Conservation (phyloP, 345 rosid species). For the Xanthoceras sorbifolium region DNA sequence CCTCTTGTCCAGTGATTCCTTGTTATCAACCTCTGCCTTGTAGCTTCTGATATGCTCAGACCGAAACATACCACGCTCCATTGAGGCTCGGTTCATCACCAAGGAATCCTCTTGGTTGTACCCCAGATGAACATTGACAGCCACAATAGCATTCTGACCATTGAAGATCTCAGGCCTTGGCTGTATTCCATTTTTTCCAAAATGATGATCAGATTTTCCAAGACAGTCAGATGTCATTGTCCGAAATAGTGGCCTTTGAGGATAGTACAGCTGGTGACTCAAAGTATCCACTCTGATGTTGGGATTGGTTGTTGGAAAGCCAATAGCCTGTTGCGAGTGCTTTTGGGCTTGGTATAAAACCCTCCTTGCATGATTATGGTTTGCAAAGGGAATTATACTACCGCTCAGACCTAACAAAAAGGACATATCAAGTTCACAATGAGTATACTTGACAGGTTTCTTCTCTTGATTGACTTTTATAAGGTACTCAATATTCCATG, state of each 20-base stretch:
- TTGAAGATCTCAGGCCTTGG: conserved; percentile 67
- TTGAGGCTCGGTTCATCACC: conserved; percentile 89
- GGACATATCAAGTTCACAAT: conserved; percentile 85
- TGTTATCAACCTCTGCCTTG: conserved; percentile 85
- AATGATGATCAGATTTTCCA: conserved; percentile 45
- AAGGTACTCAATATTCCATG: conserved; percentile 70
- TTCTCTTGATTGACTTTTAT: conserved; percentile 38
- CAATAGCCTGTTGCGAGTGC: conserved; percentile 90
- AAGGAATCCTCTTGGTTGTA: conserved; percentile 94
- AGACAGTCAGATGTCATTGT: conserved; percentile 77
- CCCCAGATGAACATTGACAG: conserved; percentile 89
- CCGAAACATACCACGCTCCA: conserved; percentile 91
- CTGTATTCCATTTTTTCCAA: conserved; percentile 35
- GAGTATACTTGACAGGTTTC: conserved; percentile 50
- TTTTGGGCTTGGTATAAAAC: conserved; percentile 90
- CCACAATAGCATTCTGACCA: conserved; percentile 95
- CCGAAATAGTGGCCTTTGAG: conserved; percentile 85
- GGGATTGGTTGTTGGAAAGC: conserved; percentile 83
- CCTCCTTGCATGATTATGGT: conserved; percentile 89
- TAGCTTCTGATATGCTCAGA: conserved; percentile 87
- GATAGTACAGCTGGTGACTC: conserved; percentile 74
- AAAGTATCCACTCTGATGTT: conserved; percentile 79
- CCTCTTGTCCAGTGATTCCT: conserved; percentile 61
- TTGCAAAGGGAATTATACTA: conserved; percentile 84
- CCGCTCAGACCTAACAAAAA: conserved; percentile 83